A percentile compares a stretch with the other conserved stretches of the same genome.
These are phyloP conservation scores for Dothistroma pini DNA, from an alignment of 2,329 filamentous ascomycete species.

Conservation along the genomic window DNA sequence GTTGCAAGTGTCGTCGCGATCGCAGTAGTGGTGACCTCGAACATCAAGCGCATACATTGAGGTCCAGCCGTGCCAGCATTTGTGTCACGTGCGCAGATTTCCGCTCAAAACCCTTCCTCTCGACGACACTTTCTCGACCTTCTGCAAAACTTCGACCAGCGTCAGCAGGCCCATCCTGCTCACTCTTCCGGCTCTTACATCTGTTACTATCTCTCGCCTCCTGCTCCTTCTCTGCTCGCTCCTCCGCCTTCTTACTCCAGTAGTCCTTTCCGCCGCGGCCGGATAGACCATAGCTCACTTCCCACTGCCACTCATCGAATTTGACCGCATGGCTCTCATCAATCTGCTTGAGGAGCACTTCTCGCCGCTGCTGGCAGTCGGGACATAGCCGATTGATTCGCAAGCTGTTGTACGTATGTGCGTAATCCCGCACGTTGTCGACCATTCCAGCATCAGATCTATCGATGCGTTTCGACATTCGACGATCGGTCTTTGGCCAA, in stretches of 20 bases:
- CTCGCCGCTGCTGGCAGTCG: slow-evolving; percentile 30
- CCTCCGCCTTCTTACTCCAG: slow-evolving; percentile 27
- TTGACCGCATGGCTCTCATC: slow-evolving; percentile 30
- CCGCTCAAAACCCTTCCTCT: neutral
- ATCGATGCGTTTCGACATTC: slow-evolving; percentile 35
- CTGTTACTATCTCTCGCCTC: slow-evolving; percentile 18
- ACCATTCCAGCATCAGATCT: slow-evolving; percentile 21
- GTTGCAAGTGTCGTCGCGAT: neutral
- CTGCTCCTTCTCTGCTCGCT: slow-evolving; percentile 24
- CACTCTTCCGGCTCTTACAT: slow-evolving; percentile 18
- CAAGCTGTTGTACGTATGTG: slow-evolving; percentile 38
- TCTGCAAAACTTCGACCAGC: neutral
- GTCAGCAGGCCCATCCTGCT: slow-evolving; percentile 9
- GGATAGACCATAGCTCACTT: slow-evolving; percentile 38
- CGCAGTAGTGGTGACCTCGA: neutral
- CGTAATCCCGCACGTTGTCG: slow-evolving; percentile 28
- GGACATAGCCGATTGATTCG: slow-evolving; percentile 35
- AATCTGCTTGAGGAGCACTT: slow-evolving; percentile 27
- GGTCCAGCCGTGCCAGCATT: neutral
- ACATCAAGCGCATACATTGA: neutral
- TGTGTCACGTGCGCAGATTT: neutral
- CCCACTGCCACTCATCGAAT: slow-evolving; percentile 42
- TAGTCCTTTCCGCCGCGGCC: slow-evolving; percentile 28
- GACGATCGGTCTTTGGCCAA: slow-evolving; percentile 34
- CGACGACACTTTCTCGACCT: neutral